Evolutionary conservation across 1,139 yeast genomes (phyloP), one percentile per base, ranked within the genome.

Genomic region (Saccharomycopsis crataegensis): DNA sequence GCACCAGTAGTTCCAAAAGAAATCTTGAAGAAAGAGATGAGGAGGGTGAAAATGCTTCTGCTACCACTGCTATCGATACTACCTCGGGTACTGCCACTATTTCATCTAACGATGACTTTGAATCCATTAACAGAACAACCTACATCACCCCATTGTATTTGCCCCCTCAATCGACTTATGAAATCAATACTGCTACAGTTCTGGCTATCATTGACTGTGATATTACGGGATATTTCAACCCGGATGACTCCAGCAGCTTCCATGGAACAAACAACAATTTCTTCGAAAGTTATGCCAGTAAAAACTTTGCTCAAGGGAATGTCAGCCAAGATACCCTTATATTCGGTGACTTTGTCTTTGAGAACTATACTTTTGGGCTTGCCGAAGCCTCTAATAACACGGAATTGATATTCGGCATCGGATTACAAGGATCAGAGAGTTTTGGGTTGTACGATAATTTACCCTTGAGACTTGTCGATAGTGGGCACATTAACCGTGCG

Each of bases 381-480:
- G 85, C 84, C 33, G 74, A 75, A 60, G 62, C 64, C 34, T 69
- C 84, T 3, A 76, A 76, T 60, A 76, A 83, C 11, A 65, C 73
- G 7, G 73, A 74, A 49, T 83, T 84, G 53, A 84, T 83, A 32
- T 67, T 82, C 46, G 88, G 88, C 37, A 78, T 83, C 57, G 86
- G 86, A 11, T 72, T 80, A 46, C 68, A 75, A 8, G 79, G 76
- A 1, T 85, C 80, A 63, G 54, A 56, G 1, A n/a, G n/a, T n/a
- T 50, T 44, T 8, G 16, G 52, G 5, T 59, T 66, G 14, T 82
- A 82, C 64, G 73, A 76, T 48, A 82, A 83, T 63, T 70, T 83
- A 53, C 93, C 93, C 1, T 54, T 72, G 48, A 76, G 77, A 57
- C 68, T 86, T 69, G 76, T 72, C 31, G 59, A 67, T 14, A 71